Percentiles rank a stretch among this genome's conserved stretches.
These are phyloP conservation scores for Microstroma glucosiphilum DNA, from an alignment of 1,284 basidiomycete genomes.

Conservation along the genomic window DNA sequence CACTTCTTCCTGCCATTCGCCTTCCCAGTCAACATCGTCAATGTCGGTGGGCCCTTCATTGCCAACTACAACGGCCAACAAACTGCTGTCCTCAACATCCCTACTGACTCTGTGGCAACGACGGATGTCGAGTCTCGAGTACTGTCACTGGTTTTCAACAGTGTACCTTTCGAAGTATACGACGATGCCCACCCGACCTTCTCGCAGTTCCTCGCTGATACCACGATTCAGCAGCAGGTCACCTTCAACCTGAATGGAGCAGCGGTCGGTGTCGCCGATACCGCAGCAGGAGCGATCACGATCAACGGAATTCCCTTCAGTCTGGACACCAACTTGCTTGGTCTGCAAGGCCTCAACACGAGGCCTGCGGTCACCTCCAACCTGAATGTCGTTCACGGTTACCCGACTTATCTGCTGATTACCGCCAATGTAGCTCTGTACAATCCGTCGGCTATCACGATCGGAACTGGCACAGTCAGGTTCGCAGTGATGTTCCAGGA, in stretches of 20 bases:
- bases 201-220: conserved; percentile 64
- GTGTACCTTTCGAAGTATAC: conserved; percentile 62
- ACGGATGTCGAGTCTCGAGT: conserved; percentile 64
- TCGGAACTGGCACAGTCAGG: conserved; percentile 63
- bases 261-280: conserved; percentile 61
- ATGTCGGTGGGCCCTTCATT: conserved; percentile 62
- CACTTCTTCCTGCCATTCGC: conserved; percentile 65
- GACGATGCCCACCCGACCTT: conserved; percentile 58
- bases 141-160: conserved; percentile 61
- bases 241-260: conserved; percentile 60
- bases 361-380: conserved; percentile 60
- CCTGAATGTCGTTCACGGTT: conserved; percentile 68
- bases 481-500: conserved; percentile 61
- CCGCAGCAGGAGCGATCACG: conserved; percentile 64
- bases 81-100: conserved; percentile 63
- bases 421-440: conserved; percentile 56
- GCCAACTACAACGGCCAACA: conserved; percentile 58
- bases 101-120: conserved; percentile 57
- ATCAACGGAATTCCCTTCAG: conserved; percentile 61
- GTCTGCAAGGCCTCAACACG: conserved; percentile 64
- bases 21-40: conserved; percentile 65
- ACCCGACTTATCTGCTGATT: conserved; percentile 65
- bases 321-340: conserved; percentile 61
- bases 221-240: conserved; percentile 58
- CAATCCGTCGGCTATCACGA: conserved; percentile 62